phyloP scores from a whole-genome alignment of 495 filamentous ascomycete species.

The Penicillium canariense region DNA sequence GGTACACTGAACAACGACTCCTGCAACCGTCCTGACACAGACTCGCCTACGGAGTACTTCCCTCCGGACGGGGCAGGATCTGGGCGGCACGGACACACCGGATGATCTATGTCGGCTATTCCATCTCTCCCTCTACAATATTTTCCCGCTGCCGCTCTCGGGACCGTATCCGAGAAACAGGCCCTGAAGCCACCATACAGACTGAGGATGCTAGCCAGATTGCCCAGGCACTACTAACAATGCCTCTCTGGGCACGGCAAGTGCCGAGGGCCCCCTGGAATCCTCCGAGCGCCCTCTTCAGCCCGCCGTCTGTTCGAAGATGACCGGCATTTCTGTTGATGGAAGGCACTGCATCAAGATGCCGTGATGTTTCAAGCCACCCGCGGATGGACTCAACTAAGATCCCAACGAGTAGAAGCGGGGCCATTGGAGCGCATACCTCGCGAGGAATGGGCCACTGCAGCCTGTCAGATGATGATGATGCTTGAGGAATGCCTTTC shows the following conservation, averaged over 20 bases:
- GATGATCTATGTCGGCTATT: slow-evolving; percentile 19
- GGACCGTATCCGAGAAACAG: background rate
- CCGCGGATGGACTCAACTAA: background rate
- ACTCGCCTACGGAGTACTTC: no score
- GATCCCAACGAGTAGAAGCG: background rate
- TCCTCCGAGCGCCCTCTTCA: slow-evolving; percentile 5
- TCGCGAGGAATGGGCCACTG: background rate
- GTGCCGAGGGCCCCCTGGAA: background rate
- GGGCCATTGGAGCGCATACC: background rate
- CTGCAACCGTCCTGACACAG: background rate
- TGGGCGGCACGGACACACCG: slow-evolving; percentile 4
- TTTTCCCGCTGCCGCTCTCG: slow-evolving; percentile 7
- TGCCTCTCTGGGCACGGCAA: no score
- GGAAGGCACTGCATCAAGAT: background rate
- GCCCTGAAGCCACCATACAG: background rate
- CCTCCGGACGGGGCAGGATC: background rate
- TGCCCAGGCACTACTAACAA: background rate
- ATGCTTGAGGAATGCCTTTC: no score
- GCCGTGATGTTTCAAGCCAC: background rate
- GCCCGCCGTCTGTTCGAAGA: slow-evolving; percentile 1
- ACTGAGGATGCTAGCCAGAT: no score
- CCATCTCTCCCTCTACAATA: slow-evolving; percentile 15
- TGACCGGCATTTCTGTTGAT: slow-evolving; percentile 11
- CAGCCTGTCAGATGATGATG: background rate
- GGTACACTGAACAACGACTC: background rate